These are phyloP conservation scores for Meira miltonrushii DNA, from an alignment of 1,284 basidiomycete species.

Conservation along the genomic window DNA sequence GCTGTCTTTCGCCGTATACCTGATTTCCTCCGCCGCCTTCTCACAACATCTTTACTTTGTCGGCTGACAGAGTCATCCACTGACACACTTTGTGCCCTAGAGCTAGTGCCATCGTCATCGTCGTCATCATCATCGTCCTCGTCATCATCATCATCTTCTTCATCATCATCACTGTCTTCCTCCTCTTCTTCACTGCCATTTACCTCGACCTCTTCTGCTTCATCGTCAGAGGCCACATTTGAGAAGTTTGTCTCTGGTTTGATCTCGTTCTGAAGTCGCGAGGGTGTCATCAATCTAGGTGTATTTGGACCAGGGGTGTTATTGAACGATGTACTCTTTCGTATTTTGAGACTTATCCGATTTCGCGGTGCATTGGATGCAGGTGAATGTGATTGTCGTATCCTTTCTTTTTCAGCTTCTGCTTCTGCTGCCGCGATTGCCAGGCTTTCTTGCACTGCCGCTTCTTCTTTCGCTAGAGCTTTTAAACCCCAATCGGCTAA, in stretches of 20 bases:
- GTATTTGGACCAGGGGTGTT: background rate
- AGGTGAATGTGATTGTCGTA: too few species aligned
- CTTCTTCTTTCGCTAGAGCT: constrained; percentile 38
- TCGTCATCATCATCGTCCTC: constrained; percentile 1
- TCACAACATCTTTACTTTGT: background rate
- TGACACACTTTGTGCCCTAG: background rate
- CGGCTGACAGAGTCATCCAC: background rate
- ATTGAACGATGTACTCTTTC: too few species aligned
- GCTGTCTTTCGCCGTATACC: background rate
- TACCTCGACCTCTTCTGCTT: too few species aligned
- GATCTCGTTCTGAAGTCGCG: constrained; percentile 3
- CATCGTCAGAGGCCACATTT: too few species aligned
- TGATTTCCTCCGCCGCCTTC: background rate
- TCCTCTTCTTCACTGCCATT: too few species aligned
- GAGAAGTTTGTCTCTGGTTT: background rate
- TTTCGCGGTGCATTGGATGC: too few species aligned
- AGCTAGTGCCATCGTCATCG: background rate
- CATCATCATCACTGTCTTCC: too few species aligned
- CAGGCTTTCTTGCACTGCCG: background rate
- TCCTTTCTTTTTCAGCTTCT: background rate
- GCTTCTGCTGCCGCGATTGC: background rate
- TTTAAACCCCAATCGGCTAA: constrained; percentile 38
- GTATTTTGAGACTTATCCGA: too few species aligned
- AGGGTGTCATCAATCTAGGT: background rate
- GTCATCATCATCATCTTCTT: too few species aligned